A percentile compares a stretch with the other conserved stretches of the same genome.
These are phyloP conservation scores for Nitzschia sp. DNA, from an alignment of 108 stramenopile species.

Conservation along the genomic window DNA sequence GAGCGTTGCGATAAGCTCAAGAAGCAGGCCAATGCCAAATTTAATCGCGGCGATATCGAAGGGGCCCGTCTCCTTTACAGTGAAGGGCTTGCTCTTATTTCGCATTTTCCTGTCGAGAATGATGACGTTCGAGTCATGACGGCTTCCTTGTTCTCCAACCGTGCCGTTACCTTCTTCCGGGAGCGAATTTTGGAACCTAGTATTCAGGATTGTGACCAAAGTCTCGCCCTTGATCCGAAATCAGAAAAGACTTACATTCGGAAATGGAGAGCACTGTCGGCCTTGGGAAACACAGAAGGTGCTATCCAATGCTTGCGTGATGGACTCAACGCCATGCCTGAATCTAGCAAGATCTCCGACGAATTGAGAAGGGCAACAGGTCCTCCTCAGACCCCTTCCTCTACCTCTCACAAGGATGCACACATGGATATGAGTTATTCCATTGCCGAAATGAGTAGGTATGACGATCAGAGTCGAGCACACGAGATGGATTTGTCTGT, in stretches of 20 bases:
- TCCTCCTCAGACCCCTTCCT: conserved; percentile 15
- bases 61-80: conserved; percentile 44
- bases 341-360: conserved; percentile 24
- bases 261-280: conserved; percentile 39
- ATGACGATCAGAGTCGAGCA: conserved; percentile 7
- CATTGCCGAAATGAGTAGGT: conserved; percentile 19
- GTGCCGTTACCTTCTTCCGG: conserved; percentile 43
- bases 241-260: conserved; percentile 42
- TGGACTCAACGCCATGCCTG: conserved; percentile 22
- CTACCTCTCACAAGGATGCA: not conserved
- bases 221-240: conserved; percentile 33
- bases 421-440: conserved; percentile 19
- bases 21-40: conserved; percentile 56
- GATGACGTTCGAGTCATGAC: conserved; percentile 27
- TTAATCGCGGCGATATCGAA: conserved; percentile 49
- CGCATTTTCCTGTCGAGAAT: conserved; percentile 18
- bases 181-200: conserved; percentile 30
- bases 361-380: conserved; percentile 30
- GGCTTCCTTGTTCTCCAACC: conserved; percentile 44
- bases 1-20: conserved; percentile 48
- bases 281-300: conserved; percentile 31
- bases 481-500: conserved; percentile 33
- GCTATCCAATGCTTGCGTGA: conserved; percentile 23
- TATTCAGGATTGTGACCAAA: conserved; percentile 39
- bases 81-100: conserved; percentile 39